A percentile compares a stretch with the other conserved stretches of the same genome.
Conservation (phyloP, 331 rosid genomes). For the Phaseolus coccineus region DNA sequence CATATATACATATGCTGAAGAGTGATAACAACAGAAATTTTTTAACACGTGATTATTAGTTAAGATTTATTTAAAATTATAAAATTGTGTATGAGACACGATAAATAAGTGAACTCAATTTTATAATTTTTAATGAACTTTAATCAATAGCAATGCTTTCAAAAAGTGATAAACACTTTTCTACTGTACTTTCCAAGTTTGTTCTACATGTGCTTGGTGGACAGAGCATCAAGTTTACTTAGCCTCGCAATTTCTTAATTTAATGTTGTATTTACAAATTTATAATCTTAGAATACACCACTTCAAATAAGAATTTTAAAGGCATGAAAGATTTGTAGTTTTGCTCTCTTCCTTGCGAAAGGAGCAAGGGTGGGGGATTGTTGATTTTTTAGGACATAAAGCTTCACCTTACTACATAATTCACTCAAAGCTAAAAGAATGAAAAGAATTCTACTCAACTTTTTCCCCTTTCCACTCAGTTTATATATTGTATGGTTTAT, state of each 20-base stretch:
- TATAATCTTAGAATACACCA: slow-evolving; percentile 9
- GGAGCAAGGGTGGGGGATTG: background rate
- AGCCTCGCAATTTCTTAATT: background rate
- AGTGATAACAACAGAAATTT: background rate
- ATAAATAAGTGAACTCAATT: too few species aligned
- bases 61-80: too few species aligned
- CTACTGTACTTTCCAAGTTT: too few species aligned
- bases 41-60: too few species aligned
- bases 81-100: too few species aligned
- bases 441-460: background rate
- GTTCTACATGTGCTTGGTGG: background rate
- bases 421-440: slow-evolving; percentile 25
- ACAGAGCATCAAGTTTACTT: slow-evolving; percentile 13
- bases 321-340: slow-evolving; percentile 10
- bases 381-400: background rate
- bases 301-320: slow-evolving; percentile 10
- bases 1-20: background rate
- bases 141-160: too few species aligned
- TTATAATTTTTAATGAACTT: too few species aligned
- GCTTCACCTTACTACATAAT: slow-evolving; percentile 16
- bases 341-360: slow-evolving; percentile 27
- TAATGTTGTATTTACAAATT: background rate
- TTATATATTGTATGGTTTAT: background rate
- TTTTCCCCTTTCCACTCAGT: slow-evolving; percentile 15
- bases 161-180: too few species aligned